Conservation (phyloP, 768 basidiomycete genomes). For the Pholiota microspora region DNA sequence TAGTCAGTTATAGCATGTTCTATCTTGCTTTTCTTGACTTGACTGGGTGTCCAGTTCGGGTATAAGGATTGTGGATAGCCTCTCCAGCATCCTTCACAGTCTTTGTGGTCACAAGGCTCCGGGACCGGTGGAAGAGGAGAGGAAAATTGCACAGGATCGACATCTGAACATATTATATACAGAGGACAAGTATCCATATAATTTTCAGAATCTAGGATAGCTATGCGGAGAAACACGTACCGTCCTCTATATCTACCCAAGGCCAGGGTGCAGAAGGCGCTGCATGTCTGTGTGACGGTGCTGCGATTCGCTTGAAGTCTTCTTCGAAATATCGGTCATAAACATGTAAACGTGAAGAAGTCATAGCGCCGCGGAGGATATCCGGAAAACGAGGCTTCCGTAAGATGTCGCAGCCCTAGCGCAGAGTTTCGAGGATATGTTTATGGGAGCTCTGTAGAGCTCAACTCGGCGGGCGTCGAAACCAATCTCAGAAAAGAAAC, state of each 20-base stretch:
- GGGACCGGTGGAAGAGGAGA: constrained; percentile 30
- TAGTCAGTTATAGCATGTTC: constrained; percentile 32
- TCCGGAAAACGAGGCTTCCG: background rate
- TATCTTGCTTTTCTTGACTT: constrained; percentile 39
- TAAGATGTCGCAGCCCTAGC: background rate
- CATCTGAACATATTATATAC: constrained; percentile 21
- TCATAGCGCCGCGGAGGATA: background rate
- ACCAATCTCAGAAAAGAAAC: no score
- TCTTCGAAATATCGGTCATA: constrained; percentile 1
- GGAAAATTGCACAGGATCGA: constrained; percentile 31
- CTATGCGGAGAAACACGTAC: constrained; percentile 18
- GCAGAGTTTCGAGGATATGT: background rate
- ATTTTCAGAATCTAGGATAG: background rate
- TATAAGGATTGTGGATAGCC: constrained; percentile 43
- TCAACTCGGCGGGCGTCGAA: background rate
- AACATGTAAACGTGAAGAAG: background rate
- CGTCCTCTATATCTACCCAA: constrained; percentile 40
- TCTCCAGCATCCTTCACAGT: constrained; percentile 37
- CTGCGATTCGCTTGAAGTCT: constrained; percentile 20
- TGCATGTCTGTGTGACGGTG: constrained; percentile 44
- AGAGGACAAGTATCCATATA: background rate
- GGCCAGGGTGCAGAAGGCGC: constrained; percentile 48
- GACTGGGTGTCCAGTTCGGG: constrained; percentile 52
- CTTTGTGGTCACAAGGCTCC: constrained; percentile 30
- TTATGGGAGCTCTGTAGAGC: background rate